Percentiles rank a stretch among this genome's conserved stretches.
Evolutionary conservation across 2,329 filamentous ascomycete species (phyloP).

Genomic region (Dichotomopilus funicola): DNA sequence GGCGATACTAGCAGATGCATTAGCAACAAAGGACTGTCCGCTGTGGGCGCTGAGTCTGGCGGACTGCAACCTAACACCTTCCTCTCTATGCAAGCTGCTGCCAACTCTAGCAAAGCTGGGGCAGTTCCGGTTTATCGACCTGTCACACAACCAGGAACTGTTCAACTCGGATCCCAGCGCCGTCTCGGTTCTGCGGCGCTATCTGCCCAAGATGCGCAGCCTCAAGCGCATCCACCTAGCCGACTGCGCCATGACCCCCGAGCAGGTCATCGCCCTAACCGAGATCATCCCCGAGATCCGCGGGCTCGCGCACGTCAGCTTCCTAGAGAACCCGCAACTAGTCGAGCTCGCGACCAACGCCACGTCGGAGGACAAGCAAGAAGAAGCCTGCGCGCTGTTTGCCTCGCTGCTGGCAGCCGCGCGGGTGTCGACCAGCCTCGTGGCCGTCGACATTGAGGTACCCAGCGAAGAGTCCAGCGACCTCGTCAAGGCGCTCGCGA

Average conservation of each 20-base stretch:
- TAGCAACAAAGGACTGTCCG: conserved; percentile 47
- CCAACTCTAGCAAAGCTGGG: conserved; percentile 63
- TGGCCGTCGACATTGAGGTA: conserved; percentile 88
- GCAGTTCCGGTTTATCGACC: conserved; percentile 79
- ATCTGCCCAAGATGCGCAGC: conserved; percentile 69
- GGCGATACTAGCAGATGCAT: conserved; percentile 44
- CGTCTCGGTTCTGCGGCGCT: conserved; percentile 66
- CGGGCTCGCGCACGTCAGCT: conserved; percentile 75
- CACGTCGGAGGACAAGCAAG: conserved; percentile 71
- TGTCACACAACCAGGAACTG: conserved; percentile 81
- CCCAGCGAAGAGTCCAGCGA: conserved; percentile 77
- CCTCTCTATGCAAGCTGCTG: conserved; percentile 66
- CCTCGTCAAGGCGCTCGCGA: conserved; percentile 83
- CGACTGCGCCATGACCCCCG: conserved; percentile 75
- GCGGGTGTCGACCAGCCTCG: conserved; percentile 72
- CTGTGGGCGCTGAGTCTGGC: conserved; percentile 81
- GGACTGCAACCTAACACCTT: conserved; percentile 72
- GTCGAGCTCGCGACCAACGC: conserved; percentile 66
- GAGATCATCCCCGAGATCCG: conserved; percentile 83
- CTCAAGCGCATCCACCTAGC: conserved; percentile 82
- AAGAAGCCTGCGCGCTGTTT: conserved; percentile 90
- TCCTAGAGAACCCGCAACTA: conserved; percentile 74
- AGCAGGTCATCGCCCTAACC: conserved; percentile 84
- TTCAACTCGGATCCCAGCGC: conserved; percentile 71
- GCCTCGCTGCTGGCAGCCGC: conserved; percentile 85